Evolutionary conservation across 148 eudicot species (phyloP).

Genomic region (Camellia granthamiana): DNA sequence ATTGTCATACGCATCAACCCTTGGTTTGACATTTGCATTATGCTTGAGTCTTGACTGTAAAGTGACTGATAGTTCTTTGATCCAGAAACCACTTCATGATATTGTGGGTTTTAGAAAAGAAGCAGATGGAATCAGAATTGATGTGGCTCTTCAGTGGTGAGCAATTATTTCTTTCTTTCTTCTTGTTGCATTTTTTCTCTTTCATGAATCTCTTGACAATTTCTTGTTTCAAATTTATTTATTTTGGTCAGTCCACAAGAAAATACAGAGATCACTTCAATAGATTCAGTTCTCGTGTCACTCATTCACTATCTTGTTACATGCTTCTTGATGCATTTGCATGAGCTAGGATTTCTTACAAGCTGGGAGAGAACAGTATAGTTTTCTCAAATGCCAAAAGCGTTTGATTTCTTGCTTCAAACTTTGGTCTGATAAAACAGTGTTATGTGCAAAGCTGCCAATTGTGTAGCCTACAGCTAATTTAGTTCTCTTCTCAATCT

Average conservation of each 20-base stretch:
- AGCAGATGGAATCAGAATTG: slow-evolving; percentile 68
- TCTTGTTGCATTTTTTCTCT: background rate
- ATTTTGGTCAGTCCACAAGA: background rate
- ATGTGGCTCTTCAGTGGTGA: slow-evolving; percentile 88
- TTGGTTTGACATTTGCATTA: background rate
- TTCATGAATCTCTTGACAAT: background rate
- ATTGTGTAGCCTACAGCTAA: background rate
- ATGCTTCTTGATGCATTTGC: background rate
- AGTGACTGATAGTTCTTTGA: slow-evolving; percentile 25
- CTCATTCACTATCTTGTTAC: background rate
- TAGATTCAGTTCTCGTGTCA: background rate
- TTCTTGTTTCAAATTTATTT: background rate
- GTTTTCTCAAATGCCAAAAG: background rate
- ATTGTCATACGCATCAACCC: background rate
- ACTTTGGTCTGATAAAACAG: too few relatives aligned
- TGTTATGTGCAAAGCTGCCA: background rate
- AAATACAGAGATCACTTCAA: background rate
- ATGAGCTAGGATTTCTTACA: background rate
- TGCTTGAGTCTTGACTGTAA: slow-evolving; percentile 16
- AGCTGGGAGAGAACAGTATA: background rate
- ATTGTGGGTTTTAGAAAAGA: slow-evolving; percentile 68
- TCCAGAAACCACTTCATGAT: slow-evolving; percentile 87
- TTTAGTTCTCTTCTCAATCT: slow-evolving; percentile 3
- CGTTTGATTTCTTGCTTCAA: background rate
- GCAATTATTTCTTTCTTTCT: slow-evolving; percentile 11